Evolutionary conservation across 2,329 filamentous ascomycete genomes (phyloP).

Genomic region (Talaromyces marneffei): DNA sequence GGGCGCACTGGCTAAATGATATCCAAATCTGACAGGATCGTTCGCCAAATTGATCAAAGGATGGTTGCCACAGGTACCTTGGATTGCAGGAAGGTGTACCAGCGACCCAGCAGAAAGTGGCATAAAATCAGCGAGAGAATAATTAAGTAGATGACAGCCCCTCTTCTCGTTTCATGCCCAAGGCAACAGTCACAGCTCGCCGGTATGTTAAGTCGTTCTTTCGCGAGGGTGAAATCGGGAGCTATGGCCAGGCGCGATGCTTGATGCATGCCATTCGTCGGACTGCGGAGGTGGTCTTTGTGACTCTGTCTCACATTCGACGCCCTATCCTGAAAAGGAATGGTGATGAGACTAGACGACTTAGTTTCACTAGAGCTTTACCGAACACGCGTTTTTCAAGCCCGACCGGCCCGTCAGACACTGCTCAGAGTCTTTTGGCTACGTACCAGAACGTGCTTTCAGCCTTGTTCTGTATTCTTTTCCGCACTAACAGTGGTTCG

Average conservation of each 20-base stretch:
- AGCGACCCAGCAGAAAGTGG: neutral
- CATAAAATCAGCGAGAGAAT: neutral
- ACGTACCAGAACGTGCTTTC: neutral
- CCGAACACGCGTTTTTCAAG: conserved; percentile 3
- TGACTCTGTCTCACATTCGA: conserved; percentile 10
- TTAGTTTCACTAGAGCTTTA: neutral
- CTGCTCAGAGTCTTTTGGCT: neutral
- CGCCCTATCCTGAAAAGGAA: neutral
- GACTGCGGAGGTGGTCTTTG: conserved; percentile 5
- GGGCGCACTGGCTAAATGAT: neutral
- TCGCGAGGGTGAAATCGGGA: conserved; percentile 8
- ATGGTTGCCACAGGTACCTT: neutral
- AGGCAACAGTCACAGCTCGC: neutral
- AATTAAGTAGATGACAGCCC: neutral
- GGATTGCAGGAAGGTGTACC: neutral
- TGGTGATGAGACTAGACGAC: neutral
- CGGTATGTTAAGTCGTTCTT: neutral
- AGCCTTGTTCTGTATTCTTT: conserved; percentile 12
- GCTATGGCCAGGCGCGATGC: conserved; percentile 7
- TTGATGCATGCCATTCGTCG: conserved; percentile 14
- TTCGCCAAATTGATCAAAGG: neutral
- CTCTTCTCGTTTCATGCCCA: neutral
- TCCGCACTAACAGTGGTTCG: neutral
- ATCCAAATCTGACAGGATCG: conserved; percentile 4
- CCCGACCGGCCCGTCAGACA: neutral